Evolutionary conservation across 371 early-diverging fungal genomes (phyloP).

Genomic region (Rhizopus sp.): DNA sequence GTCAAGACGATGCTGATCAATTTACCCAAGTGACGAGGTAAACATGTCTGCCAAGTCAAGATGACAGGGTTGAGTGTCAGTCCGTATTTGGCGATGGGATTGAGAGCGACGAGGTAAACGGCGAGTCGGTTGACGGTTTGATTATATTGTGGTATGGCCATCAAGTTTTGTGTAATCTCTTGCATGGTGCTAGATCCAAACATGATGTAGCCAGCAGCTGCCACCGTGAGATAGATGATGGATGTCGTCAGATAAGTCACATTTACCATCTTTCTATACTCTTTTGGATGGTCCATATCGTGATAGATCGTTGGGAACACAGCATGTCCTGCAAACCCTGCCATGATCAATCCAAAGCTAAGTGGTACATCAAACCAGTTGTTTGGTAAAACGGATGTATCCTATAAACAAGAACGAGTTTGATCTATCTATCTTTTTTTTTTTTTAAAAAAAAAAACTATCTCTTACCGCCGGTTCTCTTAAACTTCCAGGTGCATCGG

Average conservation of each 20-base stretch:
- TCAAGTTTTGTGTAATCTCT: conserved; percentile 76
- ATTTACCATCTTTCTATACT: conserved; percentile 45
- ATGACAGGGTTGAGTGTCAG: conserved; percentile 67
- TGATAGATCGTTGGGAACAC: conserved; percentile 51
- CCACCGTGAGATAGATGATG: conserved; percentile 43
- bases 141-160: conserved; percentile 56
- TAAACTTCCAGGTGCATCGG: conserved; percentile 60
- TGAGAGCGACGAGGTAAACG: conserved; percentile 64
- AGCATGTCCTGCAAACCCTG: conserved; percentile 52
- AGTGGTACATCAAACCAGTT: conserved; percentile 35
- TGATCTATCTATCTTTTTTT: neutral
- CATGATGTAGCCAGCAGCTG: conserved; percentile 71
- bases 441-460: neutral
- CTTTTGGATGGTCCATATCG: conserved; percentile 51
- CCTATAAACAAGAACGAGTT: conserved; percentile 20
- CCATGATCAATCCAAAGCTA: conserved; percentile 50
- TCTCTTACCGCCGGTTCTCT: conserved; percentile 53
- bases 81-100: conserved; percentile 74
- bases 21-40: conserved; percentile 33
- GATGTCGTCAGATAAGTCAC: conserved; percentile 43
- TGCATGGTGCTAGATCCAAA: conserved; percentile 69
- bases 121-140: conserved; percentile 57
- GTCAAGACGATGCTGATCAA: conserved; percentile 29
- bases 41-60: conserved; percentile 51
- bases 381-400: conserved; percentile 35